Evolutionary conservation across 2,329 filamentous ascomycete species (phyloP).

Genomic region (Epichloe gansuensis): DNA sequence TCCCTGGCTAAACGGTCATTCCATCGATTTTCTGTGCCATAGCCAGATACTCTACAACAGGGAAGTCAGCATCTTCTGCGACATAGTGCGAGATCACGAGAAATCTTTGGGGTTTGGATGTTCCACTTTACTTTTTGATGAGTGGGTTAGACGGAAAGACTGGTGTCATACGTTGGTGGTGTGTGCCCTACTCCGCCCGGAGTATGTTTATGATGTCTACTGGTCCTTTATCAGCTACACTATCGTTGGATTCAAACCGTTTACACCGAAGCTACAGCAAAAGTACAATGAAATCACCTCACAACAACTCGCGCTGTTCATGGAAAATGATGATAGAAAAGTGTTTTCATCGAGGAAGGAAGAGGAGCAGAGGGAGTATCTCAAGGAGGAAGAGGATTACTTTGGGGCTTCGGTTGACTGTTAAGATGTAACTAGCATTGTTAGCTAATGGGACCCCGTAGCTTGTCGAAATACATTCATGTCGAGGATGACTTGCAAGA

Average conservation of each 20-base stretch:
- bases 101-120: not conserved
- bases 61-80: not conserved
- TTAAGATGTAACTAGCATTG: not conserved
- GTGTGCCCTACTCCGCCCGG: not conserved
- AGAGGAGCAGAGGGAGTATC: not conserved
- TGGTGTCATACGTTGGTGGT: not conserved
- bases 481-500: no score
- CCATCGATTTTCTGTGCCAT: not conserved
- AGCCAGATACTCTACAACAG: not conserved
- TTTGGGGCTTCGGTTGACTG: not conserved
- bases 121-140: not conserved
- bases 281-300: not conserved
- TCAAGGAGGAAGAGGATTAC: not conserved
- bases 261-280: not conserved
- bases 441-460: not conserved
- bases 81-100: not conserved
- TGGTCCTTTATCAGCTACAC: not conserved
- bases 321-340: not conserved
- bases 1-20: conserved; percentile 2
- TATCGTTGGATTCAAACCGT: not conserved
- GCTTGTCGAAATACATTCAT: not conserved
- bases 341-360: not conserved
- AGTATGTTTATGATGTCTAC: not conserved
- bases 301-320: not conserved
- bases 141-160: not conserved